Conservation (phyloP, 345 rosid genomes). For the Stellera chamaejasme region DNA sequence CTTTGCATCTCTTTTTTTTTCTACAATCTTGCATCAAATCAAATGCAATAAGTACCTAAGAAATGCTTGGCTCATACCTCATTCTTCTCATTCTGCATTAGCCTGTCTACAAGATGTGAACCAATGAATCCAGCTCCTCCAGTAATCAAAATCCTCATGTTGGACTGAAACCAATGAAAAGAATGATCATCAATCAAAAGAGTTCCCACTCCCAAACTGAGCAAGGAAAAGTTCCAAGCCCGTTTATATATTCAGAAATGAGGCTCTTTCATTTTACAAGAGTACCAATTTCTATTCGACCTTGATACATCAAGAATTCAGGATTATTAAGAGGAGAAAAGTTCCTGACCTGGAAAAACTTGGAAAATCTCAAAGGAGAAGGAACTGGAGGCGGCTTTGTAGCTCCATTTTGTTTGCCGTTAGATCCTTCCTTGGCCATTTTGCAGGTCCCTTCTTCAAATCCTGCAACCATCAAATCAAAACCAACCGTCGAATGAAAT, state of each 20-base stretch:
- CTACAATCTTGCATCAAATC: no score
- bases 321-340: no score
- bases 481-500: conserved; percentile 11
- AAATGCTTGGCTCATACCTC: conserved; percentile 31
- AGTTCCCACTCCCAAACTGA: no score
- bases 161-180: conserved; percentile 46
- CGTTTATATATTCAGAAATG: no score
- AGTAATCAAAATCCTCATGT: conserved; percentile 85
- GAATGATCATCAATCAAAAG: not conserved
- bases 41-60: not conserved
- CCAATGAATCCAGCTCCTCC: conserved; percentile 99
- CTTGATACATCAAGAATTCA: no score
- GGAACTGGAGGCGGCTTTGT: conserved; percentile 58
- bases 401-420: conserved; percentile 36
- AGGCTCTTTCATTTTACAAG: no score
- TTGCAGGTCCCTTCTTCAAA: conserved; percentile 8
- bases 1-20: no score
- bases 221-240: no score
- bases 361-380: conserved; percentile 68
- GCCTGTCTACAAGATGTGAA: conserved; percentile 86
- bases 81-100: conserved; percentile 91
- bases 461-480: conserved; percentile 14
- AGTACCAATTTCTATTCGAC: no score
- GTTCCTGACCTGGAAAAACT: conserved; percentile 52
- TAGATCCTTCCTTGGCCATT: conserved; percentile 40